A percentile compares a stretch with the other conserved stretches of the same genome.
These are phyloP conservation scores for Colletotrichum sp. DNA, from an alignment of 2,329 filamentous ascomycete genomes.

Conservation along the genomic window DNA sequence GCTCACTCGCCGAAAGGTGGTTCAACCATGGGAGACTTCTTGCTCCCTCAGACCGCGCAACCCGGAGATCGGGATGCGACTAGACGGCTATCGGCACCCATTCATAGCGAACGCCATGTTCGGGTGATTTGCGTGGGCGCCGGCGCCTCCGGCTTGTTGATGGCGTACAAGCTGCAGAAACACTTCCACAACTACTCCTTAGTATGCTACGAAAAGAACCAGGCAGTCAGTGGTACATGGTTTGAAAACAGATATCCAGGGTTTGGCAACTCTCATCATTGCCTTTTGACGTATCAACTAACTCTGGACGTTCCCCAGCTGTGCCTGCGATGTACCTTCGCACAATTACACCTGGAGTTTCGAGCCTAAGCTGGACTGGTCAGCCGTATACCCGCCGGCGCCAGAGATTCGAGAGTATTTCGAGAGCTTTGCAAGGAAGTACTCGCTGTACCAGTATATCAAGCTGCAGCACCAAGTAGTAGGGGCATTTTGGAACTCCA, in stretches of 20 bases:
- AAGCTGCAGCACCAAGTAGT: conserved; percentile 26
- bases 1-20: background rate
- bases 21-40: background rate
- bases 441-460: conserved; percentile 39
- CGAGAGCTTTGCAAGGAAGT: conserved; percentile 42
- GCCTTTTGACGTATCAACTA: background rate
- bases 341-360: conserved; percentile 58
- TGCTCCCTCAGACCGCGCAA: background rate
- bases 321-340: conserved; percentile 54
- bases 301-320: conserved; percentile 25
- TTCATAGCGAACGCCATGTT: conserved; percentile 11
- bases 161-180: conserved; percentile 53
- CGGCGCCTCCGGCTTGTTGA: conserved; percentile 49
- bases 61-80: background rate
- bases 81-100: background rate
- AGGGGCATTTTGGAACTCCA: conserved; percentile 39
- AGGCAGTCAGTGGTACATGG: conserved; percentile 59
- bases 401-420: conserved; percentile 53
- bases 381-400: conserved; percentile 46
- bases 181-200: conserved; percentile 45
- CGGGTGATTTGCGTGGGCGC: conserved; percentile 49
- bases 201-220: conserved; percentile 57
- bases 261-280: conserved; percentile 23
- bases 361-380: conserved; percentile 62
- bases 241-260: conserved; percentile 53